Evolutionary conservation across 2,329 filamentous ascomycete species (phyloP), one percentile per base, ranked within the genome.

Genomic region (Aspergillus tamarii): DNA sequence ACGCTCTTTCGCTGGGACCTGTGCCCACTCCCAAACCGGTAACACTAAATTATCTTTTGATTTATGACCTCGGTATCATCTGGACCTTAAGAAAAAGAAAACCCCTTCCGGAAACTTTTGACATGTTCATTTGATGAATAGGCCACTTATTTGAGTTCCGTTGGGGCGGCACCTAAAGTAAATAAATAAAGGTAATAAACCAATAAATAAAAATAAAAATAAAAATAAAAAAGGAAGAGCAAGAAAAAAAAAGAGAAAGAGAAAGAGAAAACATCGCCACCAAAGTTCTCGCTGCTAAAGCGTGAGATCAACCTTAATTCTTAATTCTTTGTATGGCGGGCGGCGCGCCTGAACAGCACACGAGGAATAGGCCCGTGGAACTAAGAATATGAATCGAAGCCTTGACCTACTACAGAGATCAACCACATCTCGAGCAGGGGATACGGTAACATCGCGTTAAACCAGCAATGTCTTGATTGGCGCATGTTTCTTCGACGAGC

Each of bases 401-500:
- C 34, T 36, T 36, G 12, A 14, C 23, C 45, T 16, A 2, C 12
- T 14, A 3, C 14, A 23, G 21, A 48, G 12, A 48, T 48, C 45
- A 14, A 19, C 23, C 7, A 26, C 23, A 26, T 48, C 45, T 48
- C 6, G 23, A 50, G 21, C 7, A 36, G n/a, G 52, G 36, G 59
- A 48, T 54, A 59, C 54, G 46, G 56, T 62, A 46, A 59, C 61
- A 62, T 62, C 61, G 60, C 28, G 56, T 32, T 21, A 50, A 53
- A 54, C 39, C 57, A 36, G 39, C 23, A 26, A 32, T 45, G 45
- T 36, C 34, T 54, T 36, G n/a, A 36, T 46, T 36, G 45, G 45
- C 41, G 21, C 36, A 50, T 19, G 28, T 19, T 28, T 11, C 19
- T 39, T 26, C 12, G 41, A 6, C 32, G 46, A 41, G 2, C 30